Percentiles rank a stretch among this genome's conserved stretches.
phyloP scores from a whole-genome alignment of 2,329 filamentous ascomycete genomes.

The Ascochyta clinopodiicola region DNA sequence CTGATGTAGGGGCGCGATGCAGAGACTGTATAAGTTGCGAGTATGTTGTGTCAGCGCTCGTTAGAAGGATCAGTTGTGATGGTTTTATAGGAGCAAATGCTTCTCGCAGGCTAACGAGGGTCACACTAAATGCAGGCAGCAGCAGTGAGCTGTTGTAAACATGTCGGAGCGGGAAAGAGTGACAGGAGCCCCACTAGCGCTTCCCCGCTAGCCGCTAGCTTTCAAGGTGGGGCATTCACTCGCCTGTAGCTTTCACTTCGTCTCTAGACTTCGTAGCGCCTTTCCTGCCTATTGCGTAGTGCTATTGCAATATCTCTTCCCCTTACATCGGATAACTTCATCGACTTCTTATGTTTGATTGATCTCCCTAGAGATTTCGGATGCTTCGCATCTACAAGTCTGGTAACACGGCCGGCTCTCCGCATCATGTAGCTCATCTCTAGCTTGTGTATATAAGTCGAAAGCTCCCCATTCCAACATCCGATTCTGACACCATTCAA shows the following conservation, averaged over 20 bases:
- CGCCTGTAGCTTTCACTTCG: neutral
- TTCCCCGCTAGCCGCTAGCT: conserved; percentile 3
- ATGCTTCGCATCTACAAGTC: neutral
- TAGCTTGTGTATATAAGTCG: conserved; percentile 10
- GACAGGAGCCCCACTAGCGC: neutral
- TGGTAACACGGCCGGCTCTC: conserved; percentile 31
- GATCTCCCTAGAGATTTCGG: too few species aligned
- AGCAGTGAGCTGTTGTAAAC: conserved; percentile 2
- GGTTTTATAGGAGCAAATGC: too few species aligned
- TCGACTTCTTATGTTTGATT: too few species aligned
- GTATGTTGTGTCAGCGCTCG: too few species aligned
- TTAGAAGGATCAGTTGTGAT: too few species aligned
- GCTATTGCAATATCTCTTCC: neutral
- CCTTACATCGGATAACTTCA: neutral
- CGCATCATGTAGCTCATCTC: conserved; percentile 23
- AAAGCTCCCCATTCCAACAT: neutral
- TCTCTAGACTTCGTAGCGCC: neutral
- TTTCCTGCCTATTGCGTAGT: neutral
- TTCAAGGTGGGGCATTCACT: conserved; percentile 4
- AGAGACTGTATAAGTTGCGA: too few species aligned
- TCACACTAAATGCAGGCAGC: neutral
- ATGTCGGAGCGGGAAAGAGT: neutral
- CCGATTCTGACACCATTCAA: neutral
- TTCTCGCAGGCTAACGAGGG: too few species aligned
- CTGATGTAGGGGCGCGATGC: neutral